These are phyloP conservation scores for Neurospora sp. DNA, from an alignment of 495 filamentous ascomycete species.

Conservation along the genomic window DNA sequence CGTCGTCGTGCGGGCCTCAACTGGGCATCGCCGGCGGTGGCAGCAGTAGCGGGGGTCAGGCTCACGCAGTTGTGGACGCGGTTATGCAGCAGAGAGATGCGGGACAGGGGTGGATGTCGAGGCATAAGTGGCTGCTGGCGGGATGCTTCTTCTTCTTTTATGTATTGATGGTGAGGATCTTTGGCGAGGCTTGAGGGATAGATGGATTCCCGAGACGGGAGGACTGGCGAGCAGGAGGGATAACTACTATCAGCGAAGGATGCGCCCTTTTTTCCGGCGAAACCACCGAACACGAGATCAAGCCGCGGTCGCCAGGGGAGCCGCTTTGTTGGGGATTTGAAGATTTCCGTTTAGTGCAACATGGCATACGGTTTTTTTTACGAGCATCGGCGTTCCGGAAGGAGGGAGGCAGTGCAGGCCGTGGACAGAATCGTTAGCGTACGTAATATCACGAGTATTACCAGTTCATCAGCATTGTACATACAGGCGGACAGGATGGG, in stretches of 20 bases:
- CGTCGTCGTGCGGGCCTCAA: slow-evolving; percentile 56
- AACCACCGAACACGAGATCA: background rate
- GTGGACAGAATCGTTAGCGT: background rate
- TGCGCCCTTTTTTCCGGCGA: background rate
- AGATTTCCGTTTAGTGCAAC: background rate
- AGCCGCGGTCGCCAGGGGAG: background rate
- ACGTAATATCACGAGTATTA: background rate
- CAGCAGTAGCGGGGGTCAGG: slow-evolving; percentile 46
- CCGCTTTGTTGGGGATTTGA: background rate
- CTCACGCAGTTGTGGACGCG: slow-evolving; percentile 71
- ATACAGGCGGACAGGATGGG: background rate
- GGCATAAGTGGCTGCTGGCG: slow-evolving; percentile 64
- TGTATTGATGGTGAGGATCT: slow-evolving; percentile 63
- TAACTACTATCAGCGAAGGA: background rate
- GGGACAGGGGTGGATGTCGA: slow-evolving; percentile 68
- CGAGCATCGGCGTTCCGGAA: background rate
- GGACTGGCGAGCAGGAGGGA: background rate
- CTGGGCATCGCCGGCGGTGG: slow-evolving; percentile 51
- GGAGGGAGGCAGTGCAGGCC: background rate
- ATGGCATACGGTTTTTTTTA: background rate
- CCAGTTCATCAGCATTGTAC: background rate
- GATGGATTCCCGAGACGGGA: too few relatives aligned
- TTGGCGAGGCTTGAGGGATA: slow-evolving; percentile 34
- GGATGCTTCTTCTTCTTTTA: slow-evolving; percentile 62
- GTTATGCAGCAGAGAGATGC: slow-evolving; percentile 65